These are phyloP conservation scores for Boletus rufocinnamomeus DNA, from an alignment of 768 basidiomycete species.

Conservation along the genomic window DNA sequence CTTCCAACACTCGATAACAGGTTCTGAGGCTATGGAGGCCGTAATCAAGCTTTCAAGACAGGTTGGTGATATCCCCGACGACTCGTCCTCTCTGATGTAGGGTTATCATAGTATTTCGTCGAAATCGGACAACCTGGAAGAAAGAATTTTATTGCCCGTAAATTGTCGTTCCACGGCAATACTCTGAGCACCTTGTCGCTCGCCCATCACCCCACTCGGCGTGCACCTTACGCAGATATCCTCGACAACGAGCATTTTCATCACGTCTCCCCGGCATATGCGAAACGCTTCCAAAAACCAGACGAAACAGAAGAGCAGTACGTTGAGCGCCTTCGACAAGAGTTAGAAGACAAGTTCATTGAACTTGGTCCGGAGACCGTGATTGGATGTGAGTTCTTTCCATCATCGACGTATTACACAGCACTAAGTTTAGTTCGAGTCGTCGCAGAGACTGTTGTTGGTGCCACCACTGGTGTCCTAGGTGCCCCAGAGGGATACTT, in stretches of 20 bases:
- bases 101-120: slow-evolving; percentile 56
- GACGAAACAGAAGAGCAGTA: slow-evolving; percentile 80
- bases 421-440: slow-evolving; percentile 43
- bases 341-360: slow-evolving; percentile 83
- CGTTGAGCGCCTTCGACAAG: slow-evolving; percentile 71
- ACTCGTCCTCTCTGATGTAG: slow-evolving; percentile 11
- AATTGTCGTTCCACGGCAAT: slow-evolving; percentile 86
- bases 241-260: slow-evolving; percentile 70
- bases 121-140: slow-evolving; percentile 72
- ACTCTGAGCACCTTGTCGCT: slow-evolving; percentile 71
- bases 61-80: slow-evolving; percentile 38
- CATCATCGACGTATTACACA: background rate
- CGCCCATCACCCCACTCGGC: slow-evolving; percentile 64
- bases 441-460: slow-evolving; percentile 84
- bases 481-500: slow-evolving; percentile 84
- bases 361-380: slow-evolving; percentile 83
- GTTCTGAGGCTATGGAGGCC: slow-evolving; percentile 88
- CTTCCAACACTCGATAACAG: slow-evolving; percentile 39
- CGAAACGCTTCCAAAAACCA: slow-evolving; percentile 68
- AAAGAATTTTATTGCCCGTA: slow-evolving; percentile 75
- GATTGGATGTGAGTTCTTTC: slow-evolving; percentile 63
- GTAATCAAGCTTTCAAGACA: slow-evolving; percentile 83
- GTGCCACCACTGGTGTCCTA: slow-evolving; percentile 78
- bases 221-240: slow-evolving; percentile 66
- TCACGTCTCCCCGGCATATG: slow-evolving; percentile 87